Base-by-base conservation (phyloP, 768 basidiomycete species). In the Clavulina sp. region DNA sequence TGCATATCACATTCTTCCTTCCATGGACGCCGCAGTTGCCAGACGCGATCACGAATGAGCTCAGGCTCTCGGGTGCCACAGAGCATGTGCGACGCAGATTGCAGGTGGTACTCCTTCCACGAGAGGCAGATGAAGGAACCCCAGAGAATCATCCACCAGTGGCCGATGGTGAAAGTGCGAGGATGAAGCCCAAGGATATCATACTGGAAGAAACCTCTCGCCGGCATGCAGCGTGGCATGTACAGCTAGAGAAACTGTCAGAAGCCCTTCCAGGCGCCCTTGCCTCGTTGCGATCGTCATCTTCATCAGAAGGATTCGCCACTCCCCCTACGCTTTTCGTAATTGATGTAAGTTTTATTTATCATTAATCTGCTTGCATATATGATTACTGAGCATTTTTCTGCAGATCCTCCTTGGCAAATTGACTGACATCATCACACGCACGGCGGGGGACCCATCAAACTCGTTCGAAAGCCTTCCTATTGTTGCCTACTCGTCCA, bases 1-100 rank as follows among this genome's bases (percentile, higher is more conserved):
- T 46, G 24, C 24, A 13, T 46, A 46, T 46, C 43, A 46, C 43
- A 46, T 46, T 46, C 43, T 28, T 46, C 9, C 13, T 26, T 46
- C n/a, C n/a, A n/a, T n/a, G n/a, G n/a, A 28, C 43, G 13, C 13
- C n/a, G n/a, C n/a, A n/a, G n/a, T n/a, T 46, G 13, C 13, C 13
- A 13, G 13, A 9, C 13, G 9, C 13, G 13, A 13, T 46, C 13
- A 9, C 24, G 13, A 26, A 13, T 9, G 43, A 46, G 13, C 13
- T 9, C 9, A 9, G 13, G 9, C 26, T 13, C 26, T 46, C 9
- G 9, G 43, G 43, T 1, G 13, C 43, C 13, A 13, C 43, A 13
- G 43, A 46, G 26, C 13, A 46, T 28, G 43, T 46, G 13, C 24
- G 13, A 13, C 26, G 16, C 26, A 9, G 43, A 28, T 9, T 46